Conservation (phyloP, 371 early-diverging fungal species). For the Mortierella sp. region DNA sequence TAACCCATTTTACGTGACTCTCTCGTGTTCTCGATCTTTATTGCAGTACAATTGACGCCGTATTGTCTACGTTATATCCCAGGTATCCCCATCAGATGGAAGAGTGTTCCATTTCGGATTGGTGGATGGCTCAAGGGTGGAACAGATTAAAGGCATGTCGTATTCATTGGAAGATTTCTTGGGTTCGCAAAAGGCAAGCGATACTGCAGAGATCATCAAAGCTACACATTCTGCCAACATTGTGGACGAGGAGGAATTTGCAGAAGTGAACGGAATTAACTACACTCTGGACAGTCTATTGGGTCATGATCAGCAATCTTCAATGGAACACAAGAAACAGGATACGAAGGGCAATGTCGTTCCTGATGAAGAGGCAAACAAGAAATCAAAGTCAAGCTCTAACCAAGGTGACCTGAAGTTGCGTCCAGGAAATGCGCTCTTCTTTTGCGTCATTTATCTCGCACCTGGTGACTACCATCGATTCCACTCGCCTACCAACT, state of each 20-base stretch:
- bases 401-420: conserved; percentile 56
- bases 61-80: neutral
- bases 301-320: conserved; percentile 61
- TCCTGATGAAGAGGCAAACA: conserved; percentile 34
- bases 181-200: conserved; percentile 66
- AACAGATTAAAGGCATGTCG: conserved; percentile 94
- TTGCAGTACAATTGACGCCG: neutral
- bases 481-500: conserved; percentile 97
- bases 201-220: conserved; percentile 59
- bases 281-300: conserved; percentile 91
- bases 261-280: conserved; percentile 91
- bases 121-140: conserved; percentile 82
- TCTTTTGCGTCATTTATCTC: conserved; percentile 92
- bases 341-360: conserved; percentile 50
- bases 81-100: conserved; percentile 93
- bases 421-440: conserved; percentile 80
- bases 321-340: conserved; percentile 50
- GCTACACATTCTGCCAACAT: conserved; percentile 64
- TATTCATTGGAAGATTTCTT: conserved; percentile 91
- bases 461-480: conserved; percentile 99
- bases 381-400: conserved; percentile 20
- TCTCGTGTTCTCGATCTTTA: neutral
- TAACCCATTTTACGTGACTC: neutral
- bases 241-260: conserved; percentile 82
- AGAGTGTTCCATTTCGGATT: conserved; percentile 89